A percentile compares a stretch with the other conserved stretches of the same genome.
Conservation (phyloP, 768 basidiomycete genomes). For the Hericium erinaceus region DNA sequence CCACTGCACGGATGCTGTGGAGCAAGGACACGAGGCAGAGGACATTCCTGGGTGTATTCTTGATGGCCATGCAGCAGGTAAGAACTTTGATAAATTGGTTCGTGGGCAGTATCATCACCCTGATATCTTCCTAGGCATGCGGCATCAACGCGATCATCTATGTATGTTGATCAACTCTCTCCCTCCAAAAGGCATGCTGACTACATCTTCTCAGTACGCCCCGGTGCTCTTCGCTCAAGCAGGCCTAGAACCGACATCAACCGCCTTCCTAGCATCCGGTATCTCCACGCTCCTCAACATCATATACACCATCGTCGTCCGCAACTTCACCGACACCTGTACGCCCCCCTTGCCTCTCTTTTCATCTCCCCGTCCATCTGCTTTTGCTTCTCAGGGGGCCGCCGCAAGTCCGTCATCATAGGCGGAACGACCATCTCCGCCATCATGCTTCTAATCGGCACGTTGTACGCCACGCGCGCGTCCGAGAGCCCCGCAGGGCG, state of each 20-base stretch:
- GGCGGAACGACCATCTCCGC: constrained; percentile 32
- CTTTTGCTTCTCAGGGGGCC: background rate
- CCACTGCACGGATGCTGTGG: constrained; percentile 18
- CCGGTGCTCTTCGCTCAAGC: constrained; percentile 41
- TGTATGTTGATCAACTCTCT: constrained; percentile 10
- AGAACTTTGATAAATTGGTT: background rate
- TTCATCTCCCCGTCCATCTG: background rate
- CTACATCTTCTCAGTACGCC: constrained; percentile 25
- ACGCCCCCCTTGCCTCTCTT: background rate
- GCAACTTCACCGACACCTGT: constrained; percentile 33
- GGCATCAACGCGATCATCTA: constrained; percentile 28
- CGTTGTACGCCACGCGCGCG: constrained; percentile 32
- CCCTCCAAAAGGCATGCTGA: background rate
- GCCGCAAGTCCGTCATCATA: constrained; percentile 30
- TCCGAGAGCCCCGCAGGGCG: constrained; percentile 21
- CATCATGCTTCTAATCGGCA: constrained; percentile 32
- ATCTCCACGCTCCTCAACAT: constrained; percentile 38
- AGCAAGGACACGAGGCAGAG: constrained; percentile 22
- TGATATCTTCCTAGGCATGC: constrained; percentile 15
- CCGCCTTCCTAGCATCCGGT: constrained; percentile 42
- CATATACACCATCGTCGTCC: constrained; percentile 28
- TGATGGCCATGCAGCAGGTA: constrained; percentile 37
- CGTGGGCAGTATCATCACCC: background rate
- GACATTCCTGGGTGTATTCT: constrained; percentile 32
- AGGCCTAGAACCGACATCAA: constrained; percentile 33